Conservation (phyloP, 2,329 filamentous ascomycete genomes). For the Macrophomina phaseolina region DNA sequence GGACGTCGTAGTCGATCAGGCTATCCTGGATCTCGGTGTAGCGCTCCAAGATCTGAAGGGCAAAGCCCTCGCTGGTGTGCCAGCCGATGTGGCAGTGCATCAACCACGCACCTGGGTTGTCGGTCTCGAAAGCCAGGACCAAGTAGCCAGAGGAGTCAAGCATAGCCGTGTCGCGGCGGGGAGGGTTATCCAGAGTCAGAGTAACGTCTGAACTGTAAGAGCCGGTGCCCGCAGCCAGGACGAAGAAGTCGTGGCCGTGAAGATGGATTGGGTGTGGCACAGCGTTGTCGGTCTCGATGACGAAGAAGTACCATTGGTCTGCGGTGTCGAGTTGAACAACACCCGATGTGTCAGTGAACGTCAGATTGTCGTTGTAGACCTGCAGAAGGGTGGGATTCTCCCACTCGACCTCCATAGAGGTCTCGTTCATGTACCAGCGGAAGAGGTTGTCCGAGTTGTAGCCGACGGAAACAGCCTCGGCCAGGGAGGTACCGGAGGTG, state of each 20-base stretch:
- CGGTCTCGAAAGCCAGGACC: conserved; percentile 60
- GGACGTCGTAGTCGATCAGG: conserved; percentile 21
- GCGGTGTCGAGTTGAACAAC: conserved; percentile 45
- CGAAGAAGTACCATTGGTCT: conserved; percentile 23
- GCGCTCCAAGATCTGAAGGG: conserved; percentile 59
- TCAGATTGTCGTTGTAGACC: conserved; percentile 38
- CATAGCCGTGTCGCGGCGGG: conserved; percentile 41
- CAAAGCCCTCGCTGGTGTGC: conserved; percentile 50
- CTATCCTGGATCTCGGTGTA: conserved; percentile 35
- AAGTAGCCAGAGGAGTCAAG: conserved; percentile 44
- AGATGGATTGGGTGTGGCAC: conserved; percentile 50
- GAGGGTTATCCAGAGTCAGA: conserved; percentile 46
- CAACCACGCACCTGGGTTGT: conserved; percentile 55
- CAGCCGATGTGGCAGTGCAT: conserved; percentile 28
- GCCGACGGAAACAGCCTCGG: conserved; percentile 23
- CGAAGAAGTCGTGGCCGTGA: conserved; percentile 45
- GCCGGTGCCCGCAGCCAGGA: conserved; percentile 43
- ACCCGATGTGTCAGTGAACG: conserved; percentile 28
- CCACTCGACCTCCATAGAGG: conserved; percentile 43
- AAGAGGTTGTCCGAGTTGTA: conserved; percentile 36
- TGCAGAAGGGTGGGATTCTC: conserved; percentile 45
- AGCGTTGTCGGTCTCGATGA: conserved; percentile 31
- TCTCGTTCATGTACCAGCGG: conserved; percentile 49
- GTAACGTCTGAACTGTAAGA: conserved; percentile 38
- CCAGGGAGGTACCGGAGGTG: conserved; percentile 12